phyloP scores from a whole-genome alignment of 78 protist species.

The Dictyostelium purpureum region DNA sequence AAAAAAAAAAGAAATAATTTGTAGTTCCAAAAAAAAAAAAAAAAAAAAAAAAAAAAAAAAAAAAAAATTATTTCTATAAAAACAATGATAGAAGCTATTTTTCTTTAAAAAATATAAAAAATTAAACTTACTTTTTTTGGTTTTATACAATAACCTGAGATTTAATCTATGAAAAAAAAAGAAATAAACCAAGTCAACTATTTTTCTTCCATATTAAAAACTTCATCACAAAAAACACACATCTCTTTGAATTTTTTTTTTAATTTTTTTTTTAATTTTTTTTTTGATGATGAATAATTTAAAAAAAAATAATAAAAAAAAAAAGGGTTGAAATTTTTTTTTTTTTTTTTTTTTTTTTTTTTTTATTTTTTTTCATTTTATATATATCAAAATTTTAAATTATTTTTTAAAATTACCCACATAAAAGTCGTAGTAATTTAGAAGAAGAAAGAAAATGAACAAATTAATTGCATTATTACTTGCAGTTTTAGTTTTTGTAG shows the following conservation, averaged over 20 bases:
- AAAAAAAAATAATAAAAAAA: too few species aligned
- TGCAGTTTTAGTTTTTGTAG: background rate
- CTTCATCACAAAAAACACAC: too few species aligned
- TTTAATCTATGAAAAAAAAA: too few species aligned
- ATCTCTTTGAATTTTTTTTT: background rate
- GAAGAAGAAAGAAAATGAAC: background rate
- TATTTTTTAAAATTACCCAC: background rate
- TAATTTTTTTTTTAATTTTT: background rate
- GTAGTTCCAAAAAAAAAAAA: background rate
- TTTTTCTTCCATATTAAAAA: too few species aligned
- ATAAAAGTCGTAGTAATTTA: background rate
- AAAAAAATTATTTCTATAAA: background rate
- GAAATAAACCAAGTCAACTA: too few species aligned
- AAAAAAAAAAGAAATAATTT: background rate
- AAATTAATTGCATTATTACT: conserved; percentile 18
- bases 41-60: background rate
- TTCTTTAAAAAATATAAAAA: too few species aligned
- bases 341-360: background rate
- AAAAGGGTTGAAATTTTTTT: background rate
- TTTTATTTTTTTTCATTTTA: background rate
- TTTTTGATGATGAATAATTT: background rate
- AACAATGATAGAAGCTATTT: background rate
- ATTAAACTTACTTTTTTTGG: too few species aligned
- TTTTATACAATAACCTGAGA: too few species aligned
- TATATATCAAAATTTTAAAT: background rate